These are phyloP conservation scores for Cucurbita pepo DNA, from an alignment of 306 rosid genomes.

Conservation along the genomic window DNA sequence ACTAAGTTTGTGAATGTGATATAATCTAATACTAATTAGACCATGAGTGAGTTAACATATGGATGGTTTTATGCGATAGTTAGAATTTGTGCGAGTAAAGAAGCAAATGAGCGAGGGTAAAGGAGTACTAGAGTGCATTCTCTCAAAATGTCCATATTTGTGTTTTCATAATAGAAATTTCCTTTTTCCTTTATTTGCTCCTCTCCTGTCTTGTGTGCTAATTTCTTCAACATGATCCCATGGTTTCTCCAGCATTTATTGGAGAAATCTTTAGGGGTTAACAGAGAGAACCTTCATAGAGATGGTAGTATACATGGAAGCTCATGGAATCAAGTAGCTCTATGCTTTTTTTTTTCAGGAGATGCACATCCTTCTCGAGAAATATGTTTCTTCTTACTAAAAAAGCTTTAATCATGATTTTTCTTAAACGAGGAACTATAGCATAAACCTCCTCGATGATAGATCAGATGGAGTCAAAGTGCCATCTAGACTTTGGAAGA, in stretches of 20 bases:
- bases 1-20: not conserved
- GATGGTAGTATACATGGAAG: not conserved
- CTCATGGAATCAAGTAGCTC: not conserved
- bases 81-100: not conserved
- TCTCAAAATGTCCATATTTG: not conserved
- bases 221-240: not conserved
- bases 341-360: not conserved
- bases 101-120: not conserved
- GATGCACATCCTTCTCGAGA: too few relatives aligned
- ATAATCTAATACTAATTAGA: not conserved
- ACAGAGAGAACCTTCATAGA: not conserved
- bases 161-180: too few relatives aligned
- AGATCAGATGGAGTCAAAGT: too few relatives aligned
- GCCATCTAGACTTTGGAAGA: too few relatives aligned
- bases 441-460: too few relatives aligned
- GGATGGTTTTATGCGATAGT: not conserved
- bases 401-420: too few relatives aligned
- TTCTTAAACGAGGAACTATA: too few relatives aligned
- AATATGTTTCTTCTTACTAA: too few relatives aligned
- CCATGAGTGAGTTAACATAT: not conserved
- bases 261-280: not conserved
- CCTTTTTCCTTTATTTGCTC: too few relatives aligned
- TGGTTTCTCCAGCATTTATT: not conserved
- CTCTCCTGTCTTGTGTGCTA: not conserved
- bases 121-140: not conserved